Evolutionary conservation across 352 stramenopile genomes (phyloP).

Genomic region (Globisporangium nodosum): DNA sequence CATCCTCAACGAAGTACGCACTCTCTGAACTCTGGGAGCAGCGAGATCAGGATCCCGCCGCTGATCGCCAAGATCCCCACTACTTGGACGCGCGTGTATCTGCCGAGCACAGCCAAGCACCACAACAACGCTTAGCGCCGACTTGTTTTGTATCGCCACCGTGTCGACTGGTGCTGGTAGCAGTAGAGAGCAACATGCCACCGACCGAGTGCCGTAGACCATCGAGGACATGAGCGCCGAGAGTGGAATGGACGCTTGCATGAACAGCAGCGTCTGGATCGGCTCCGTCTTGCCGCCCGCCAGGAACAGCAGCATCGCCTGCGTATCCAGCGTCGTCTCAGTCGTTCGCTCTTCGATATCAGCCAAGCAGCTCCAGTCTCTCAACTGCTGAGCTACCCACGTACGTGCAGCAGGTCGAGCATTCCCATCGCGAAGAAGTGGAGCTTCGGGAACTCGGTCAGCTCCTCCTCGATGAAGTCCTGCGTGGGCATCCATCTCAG

Average conservation of each 20-base stretch:
- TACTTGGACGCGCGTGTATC: constrained; percentile 72
- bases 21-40: constrained; percentile 76
- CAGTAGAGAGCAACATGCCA: neutral
- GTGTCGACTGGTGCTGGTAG: neutral
- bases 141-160: neutral
- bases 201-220: constrained; percentile 50
- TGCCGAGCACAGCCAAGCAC: constrained; percentile 8
- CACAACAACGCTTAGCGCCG: neutral
- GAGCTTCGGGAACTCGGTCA: constrained; percentile 81
- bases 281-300: constrained; percentile 74
- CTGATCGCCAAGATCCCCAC: constrained; percentile 64
- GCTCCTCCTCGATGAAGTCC: constrained; percentile 82
- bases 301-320: constrained; percentile 84
- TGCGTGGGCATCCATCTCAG: constrained; percentile 14
- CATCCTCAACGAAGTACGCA: constrained; percentile 16
- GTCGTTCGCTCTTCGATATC: neutral
- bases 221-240: constrained; percentile 53
- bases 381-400: neutral
- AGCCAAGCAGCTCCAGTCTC: neutral
- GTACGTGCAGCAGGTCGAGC: constrained; percentile 75
- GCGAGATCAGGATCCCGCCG: constrained; percentile 58
- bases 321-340: neutral
- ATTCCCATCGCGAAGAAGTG: constrained; percentile 86
- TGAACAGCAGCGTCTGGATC: constrained; percentile 79
- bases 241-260: constrained; percentile 78